These are phyloP conservation scores for Mycotypha africana DNA, from an alignment of 371 early-diverging fungal species.

Conservation along the genomic window DNA sequence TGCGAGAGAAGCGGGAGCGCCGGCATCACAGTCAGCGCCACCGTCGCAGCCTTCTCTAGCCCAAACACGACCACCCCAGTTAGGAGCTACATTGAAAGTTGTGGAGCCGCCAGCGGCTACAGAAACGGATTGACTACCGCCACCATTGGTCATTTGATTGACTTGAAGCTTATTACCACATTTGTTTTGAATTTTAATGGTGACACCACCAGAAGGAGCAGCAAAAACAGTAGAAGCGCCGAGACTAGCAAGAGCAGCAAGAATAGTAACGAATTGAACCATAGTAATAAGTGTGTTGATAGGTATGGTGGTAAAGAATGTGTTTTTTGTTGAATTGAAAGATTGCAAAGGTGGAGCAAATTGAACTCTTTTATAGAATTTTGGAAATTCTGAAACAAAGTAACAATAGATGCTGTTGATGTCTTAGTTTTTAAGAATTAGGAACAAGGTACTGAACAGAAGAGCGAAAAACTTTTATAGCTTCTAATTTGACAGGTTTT, in stretches of 20 bases:
- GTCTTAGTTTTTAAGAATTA: too few species aligned
- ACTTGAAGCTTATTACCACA: conserved; percentile 22
- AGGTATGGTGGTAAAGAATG: too few species aligned
- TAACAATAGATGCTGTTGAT: too few species aligned
- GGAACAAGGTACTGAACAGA: too few species aligned
- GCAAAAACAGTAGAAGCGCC: conserved; percentile 19
- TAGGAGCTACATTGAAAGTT: conserved; percentile 7
- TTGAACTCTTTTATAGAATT: too few species aligned
- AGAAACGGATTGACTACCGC: not conserved
- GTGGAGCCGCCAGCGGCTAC: conserved; percentile 19
- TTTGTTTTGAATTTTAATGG: conserved; percentile 35
- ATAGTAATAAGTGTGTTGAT: too few species aligned
- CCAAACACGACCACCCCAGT: conserved; percentile 42
- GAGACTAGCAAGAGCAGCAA: conserved; percentile 15
- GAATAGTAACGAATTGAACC: conserved; percentile 11
- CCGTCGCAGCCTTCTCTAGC: conserved; percentile 28
- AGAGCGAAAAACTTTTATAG: too few species aligned
- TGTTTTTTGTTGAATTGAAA: too few species aligned
- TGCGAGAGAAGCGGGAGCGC: conserved; percentile 27
- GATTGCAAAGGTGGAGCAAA: too few species aligned
- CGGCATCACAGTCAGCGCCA: conserved; percentile 18
- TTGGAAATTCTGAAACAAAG: too few species aligned
- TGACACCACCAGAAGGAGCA: conserved; percentile 21
- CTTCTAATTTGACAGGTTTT: too few species aligned
- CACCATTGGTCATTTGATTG: conserved; percentile 29